Percentiles rank a stretch among this genome's conserved stretches.
Evolutionary conservation across 2,329 filamentous ascomycete genomes (phyloP).

Genomic region (Epichloe baconii): DNA sequence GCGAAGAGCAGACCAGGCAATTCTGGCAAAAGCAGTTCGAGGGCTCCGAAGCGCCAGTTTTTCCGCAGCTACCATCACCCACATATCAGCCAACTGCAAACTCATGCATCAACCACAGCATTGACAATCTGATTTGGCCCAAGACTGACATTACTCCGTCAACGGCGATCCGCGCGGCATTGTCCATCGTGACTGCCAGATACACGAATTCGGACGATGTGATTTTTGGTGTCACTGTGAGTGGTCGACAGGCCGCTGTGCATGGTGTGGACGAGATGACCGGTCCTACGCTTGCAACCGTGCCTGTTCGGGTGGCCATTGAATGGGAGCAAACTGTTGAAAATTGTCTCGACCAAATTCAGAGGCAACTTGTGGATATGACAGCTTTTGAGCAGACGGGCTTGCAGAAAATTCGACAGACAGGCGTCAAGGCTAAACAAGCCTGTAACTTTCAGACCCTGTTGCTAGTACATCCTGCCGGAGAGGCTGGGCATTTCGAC

Average conservation of each 20-base stretch:
- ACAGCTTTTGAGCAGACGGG: slow-evolving; percentile 15
- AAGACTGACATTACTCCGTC: slow-evolving; percentile 9
- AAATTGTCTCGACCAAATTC: slow-evolving; percentile 7
- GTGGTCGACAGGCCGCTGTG: slow-evolving; percentile 15
- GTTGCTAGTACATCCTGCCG: slow-evolving; percentile 2
- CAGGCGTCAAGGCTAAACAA: slow-evolving; percentile 4
- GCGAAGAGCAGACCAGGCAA: slow-evolving; percentile 20
- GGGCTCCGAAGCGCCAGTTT: not conserved
- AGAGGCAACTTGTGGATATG: slow-evolving; percentile 13
- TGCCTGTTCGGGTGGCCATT: slow-evolving; percentile 10
- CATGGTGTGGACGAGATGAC: slow-evolving; percentile 14
- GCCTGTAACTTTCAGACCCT: slow-evolving; percentile 10
- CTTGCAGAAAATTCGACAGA: slow-evolving; percentile 15
- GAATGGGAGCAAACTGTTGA: slow-evolving; percentile 7
- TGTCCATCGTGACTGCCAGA: slow-evolving; percentile 21
- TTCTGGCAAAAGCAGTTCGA: slow-evolving; percentile 23
- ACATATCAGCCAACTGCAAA: slow-evolving; percentile 1
- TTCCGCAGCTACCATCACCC: not conserved
- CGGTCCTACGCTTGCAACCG: slow-evolving; percentile 17
- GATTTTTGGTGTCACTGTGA: slow-evolving; percentile 15
- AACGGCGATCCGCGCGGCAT: slow-evolving; percentile 14
- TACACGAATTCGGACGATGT: slow-evolving; percentile 23
- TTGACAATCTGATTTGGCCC: slow-evolving; percentile 4
- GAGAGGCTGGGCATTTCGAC: not conserved
- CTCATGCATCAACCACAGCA: not conserved